Conservation (phyloP, 805 yeast genomes). For the Cyberlindnera japonica region DNA sequence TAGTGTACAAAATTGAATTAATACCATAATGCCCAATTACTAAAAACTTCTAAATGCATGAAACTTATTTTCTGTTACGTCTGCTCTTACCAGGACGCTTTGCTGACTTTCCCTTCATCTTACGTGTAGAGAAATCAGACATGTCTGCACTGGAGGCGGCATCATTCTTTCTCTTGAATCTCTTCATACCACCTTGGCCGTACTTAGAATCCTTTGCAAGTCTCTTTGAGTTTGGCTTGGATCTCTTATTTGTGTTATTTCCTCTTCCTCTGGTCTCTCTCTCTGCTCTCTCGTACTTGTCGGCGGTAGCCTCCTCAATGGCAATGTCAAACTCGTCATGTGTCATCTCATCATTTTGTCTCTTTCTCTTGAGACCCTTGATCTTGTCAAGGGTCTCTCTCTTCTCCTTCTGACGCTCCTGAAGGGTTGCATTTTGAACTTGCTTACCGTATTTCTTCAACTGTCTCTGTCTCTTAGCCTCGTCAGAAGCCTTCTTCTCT, state of each 20-base stretch:
- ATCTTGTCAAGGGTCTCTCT: conserved; percentile 85
- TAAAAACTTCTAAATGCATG: conserved; percentile 1
- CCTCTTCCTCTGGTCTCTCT: conserved; percentile 31
- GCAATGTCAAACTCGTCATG: conserved; percentile 85
- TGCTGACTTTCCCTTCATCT: conserved; percentile 45
- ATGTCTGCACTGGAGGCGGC: conserved; percentile 69
- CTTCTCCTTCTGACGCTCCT: conserved; percentile 91
- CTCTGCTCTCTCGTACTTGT: conserved; percentile 34
- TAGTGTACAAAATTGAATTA: conserved; percentile 1
- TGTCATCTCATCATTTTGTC: conserved; percentile 69
- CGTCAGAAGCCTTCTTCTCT: conserved; percentile 86
- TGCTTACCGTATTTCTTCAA: conserved; percentile 97
- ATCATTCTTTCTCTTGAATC: conserved; percentile 69
- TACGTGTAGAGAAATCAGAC: conserved; percentile 49
- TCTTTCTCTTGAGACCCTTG: conserved; percentile 85
- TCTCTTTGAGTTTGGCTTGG: conserved; percentile 61
- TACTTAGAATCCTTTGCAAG: conserved; percentile 68
- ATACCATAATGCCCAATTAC: background rate
- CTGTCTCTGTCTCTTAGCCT: conserved; percentile 90
- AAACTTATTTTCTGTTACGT: conserved; percentile 31
- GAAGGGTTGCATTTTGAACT: conserved; percentile 90
- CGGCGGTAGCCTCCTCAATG: conserved; percentile 72
- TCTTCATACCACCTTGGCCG: conserved; percentile 77
- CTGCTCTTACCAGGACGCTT: conserved; percentile 55
- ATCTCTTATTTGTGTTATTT: conserved; percentile 36